Conservation (phyloP, 768 basidiomycete species). For the Leccinum incarnatum region DNA sequence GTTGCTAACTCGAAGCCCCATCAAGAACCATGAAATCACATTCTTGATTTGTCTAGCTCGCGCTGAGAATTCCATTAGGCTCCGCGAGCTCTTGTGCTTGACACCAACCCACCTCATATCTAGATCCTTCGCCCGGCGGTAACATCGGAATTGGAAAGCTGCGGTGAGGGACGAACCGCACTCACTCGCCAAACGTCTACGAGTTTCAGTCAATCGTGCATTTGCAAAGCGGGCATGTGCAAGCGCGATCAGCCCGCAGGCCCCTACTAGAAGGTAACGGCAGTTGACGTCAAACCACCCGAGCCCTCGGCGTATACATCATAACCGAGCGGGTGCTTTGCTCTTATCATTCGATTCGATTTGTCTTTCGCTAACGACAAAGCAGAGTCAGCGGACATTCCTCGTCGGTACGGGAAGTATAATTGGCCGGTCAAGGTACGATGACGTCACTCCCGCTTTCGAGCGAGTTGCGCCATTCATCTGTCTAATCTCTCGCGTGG, state of each 20-base stretch:
- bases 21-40: slow-evolving; percentile 1
- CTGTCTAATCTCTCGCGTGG: not conserved
- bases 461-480: not conserved
- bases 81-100: slow-evolving; percentile 13
- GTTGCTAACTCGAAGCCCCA: not conserved
- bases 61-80: not conserved
- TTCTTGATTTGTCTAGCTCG: not conserved
- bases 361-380: not conserved
- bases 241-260: not conserved
- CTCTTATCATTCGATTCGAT: not conserved
- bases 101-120: slow-evolving; percentile 1
- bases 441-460: not conserved
- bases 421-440: not conserved
- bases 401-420: not conserved
- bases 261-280: not conserved
- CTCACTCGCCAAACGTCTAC: not conserved
- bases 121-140: not conserved
- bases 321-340: not conserved
- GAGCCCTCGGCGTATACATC: not conserved
- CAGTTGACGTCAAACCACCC: not conserved
- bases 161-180: not conserved
- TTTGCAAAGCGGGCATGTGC: not conserved
- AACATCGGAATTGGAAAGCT: not conserved
- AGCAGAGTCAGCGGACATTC: not conserved
- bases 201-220: not conserved